Evolutionary conservation across 1,284 basidiomycete genomes (phyloP).

Genomic region (Volvariella volvacea): DNA sequence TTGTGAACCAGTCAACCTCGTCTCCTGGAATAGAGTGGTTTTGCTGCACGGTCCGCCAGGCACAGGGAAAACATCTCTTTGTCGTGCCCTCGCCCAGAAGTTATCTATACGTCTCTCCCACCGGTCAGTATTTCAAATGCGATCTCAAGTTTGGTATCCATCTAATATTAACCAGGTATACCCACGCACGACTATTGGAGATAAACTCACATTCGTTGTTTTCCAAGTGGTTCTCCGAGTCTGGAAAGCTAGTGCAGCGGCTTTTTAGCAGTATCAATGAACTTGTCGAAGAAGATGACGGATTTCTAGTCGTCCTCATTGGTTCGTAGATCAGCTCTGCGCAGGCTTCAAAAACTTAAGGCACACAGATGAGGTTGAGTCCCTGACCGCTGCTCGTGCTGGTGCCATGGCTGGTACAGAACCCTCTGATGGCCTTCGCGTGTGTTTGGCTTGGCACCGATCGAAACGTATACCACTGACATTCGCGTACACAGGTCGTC

Average conservation of each 20-base stretch:
- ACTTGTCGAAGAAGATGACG: constrained; percentile 83
- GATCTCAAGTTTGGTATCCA: too few relatives aligned
- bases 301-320: constrained; percentile 93
- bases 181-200: constrained; percentile 84
- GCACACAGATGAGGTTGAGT: constrained; percentile 88
- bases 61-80: constrained; percentile 95
- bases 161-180: constrained; percentile 58
- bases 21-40: constrained; percentile 94
- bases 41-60: constrained; percentile 96
- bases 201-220: constrained; percentile 98
- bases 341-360: constrained; percentile 1
- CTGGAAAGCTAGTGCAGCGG: constrained; percentile 94
- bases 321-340: constrained; percentile 37
- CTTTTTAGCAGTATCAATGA: constrained; percentile 88
- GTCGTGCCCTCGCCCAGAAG: constrained; percentile 93
- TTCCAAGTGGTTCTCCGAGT: constrained; percentile 97
- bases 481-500: constrained; percentile 63
- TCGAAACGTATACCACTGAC: too few relatives aligned
- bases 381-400: constrained; percentile 87
- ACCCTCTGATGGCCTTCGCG: constrained; percentile 91
- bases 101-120: constrained; percentile 85
- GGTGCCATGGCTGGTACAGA: constrained; percentile 94
- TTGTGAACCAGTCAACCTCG: constrained; percentile 68
- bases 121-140: constrained; percentile 34
- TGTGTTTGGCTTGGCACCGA: constrained; percentile 27